Base-by-base conservation (phyloP, 106 monocot genomes). In the Narthecium ossifragum region DNA sequence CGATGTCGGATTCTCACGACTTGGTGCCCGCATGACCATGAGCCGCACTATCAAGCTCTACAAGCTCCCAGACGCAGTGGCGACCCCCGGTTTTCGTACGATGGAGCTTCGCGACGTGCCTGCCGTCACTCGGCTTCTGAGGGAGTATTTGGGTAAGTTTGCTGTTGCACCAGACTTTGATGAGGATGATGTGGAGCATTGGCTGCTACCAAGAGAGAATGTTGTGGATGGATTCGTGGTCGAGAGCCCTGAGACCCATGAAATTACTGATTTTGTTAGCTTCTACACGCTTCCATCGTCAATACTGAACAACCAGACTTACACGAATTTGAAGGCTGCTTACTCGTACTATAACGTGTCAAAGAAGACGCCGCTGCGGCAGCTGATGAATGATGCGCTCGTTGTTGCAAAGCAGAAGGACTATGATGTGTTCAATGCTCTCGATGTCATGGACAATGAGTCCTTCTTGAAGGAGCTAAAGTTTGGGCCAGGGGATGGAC, bases 381-480 rank as follows among this genome's bases (percentile, higher is more conserved):
- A 90, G 70, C 73, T 90, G 73, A 82, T 85, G 72, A 85, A 85
- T 25, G 90, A 90, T 64, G 85, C 75, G 0, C 78, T 90, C 26
- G 79, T 85, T 38, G 78, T 85, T 40, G 90, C 90, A 10, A 90
- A 85, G 60, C 61, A 76, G 57, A 81, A 68, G 61, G 85, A 76
- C n/a, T 90, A 66, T 58, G 90, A 90, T 70, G 90, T 90, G 22
- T 90, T 82, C 63, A 90, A 90, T 50, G 90, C 85, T 7, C 66
- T 90, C 1, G 85, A 85, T 61, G 75, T 85, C 22, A 90, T 90
- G 90, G 65, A 90, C 3, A 90, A 90, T 41, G 85, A 85, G 31
- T 74, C 60, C 1, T 90, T 90, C 60, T 50, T 90, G 28, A 85
- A 82, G 78, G 90, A 90, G 51, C 73, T 90, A 32, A 90, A 85